phyloP scores from a whole-genome alignment of 129 eudicot species.

The Ambrosia artemisiifolia region DNA sequence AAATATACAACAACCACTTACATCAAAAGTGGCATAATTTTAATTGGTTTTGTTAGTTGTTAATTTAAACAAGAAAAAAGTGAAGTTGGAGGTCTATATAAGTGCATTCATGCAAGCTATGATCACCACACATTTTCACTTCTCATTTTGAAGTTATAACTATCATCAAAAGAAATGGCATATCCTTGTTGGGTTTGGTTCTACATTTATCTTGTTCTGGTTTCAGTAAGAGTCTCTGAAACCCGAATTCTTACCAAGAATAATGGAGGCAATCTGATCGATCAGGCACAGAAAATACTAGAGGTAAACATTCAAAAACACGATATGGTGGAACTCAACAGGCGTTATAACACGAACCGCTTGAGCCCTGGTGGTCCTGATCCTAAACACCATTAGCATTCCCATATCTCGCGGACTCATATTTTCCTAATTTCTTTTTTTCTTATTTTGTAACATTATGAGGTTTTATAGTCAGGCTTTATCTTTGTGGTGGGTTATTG shows the following conservation, averaged over 20 bases:
- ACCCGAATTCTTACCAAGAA: conserved; percentile 27
- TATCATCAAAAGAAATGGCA: conserved; percentile 37
- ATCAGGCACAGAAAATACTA: conserved; percentile 38
- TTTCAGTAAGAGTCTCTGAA: conserved; percentile 24
- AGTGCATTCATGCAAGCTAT: conserved; percentile 7
- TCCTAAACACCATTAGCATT: conserved; percentile 52
- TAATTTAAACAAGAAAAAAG: conserved; percentile 6
- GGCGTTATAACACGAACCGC: conserved; percentile 31
- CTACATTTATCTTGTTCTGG: conserved; percentile 29
- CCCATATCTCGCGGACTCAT: not conserved
- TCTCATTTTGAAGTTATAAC: not conserved
- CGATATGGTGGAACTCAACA: conserved; percentile 27
- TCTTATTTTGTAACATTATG: not conserved
- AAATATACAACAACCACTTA: conserved; percentile 20
- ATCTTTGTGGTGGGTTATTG: not conserved
- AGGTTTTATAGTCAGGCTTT: not conserved
- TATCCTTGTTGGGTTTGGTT: conserved; percentile 28
- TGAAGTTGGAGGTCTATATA: conserved; percentile 39
- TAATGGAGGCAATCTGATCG: conserved; percentile 30
- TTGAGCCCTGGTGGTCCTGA: conserved; percentile 62
- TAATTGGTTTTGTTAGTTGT: conserved; percentile 13
- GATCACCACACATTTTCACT: conserved; percentile 23
- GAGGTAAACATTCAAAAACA: conserved; percentile 33
- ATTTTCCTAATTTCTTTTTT: not conserved
- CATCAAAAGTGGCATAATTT: conserved; percentile 19